Percentiles rank a stretch among this genome's conserved stretches.
Conservation (phyloP, 495 filamentous ascomycete species). For the Hyaloscypha finlandica region DNA sequence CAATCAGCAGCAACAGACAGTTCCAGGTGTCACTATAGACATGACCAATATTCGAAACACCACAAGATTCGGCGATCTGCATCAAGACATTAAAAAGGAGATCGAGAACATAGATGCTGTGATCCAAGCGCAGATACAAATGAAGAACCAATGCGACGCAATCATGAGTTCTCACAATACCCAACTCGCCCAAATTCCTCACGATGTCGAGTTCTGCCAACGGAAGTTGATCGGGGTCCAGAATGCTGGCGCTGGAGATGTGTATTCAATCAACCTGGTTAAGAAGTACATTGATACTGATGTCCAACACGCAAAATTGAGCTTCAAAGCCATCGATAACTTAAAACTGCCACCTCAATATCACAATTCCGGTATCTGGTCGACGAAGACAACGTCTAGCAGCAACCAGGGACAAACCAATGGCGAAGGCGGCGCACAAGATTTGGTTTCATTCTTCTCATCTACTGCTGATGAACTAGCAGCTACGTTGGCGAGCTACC, state of each 20-base stretch:
- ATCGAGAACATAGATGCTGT: constrained; percentile 74
- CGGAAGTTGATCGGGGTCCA: constrained; percentile 75
- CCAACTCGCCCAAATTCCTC: constrained; percentile 64
- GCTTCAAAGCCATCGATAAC: constrained; percentile 74
- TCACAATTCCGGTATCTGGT: constrained; percentile 62
- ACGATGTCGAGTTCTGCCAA: constrained; percentile 73
- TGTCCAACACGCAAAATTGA: constrained; percentile 69
- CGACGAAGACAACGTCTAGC: constrained; percentile 34
- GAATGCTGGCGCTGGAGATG: constrained; percentile 69
- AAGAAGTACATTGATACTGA: constrained; percentile 65
- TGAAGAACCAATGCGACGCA: constrained; percentile 57
- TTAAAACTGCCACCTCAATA: constrained; percentile 75
- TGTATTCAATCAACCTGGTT: constrained; percentile 66
- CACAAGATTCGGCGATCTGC: constrained; percentile 86
- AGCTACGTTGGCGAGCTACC: constrained; percentile 63
- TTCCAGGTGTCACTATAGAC: constrained; percentile 77
- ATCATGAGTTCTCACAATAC: constrained; percentile 65
- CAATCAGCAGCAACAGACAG: constrained; percentile 40
- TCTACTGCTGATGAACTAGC: constrained; percentile 72
- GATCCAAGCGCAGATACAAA: constrained; percentile 67
- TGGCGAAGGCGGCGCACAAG: constrained; percentile 60
- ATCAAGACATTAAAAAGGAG: constrained; percentile 75
- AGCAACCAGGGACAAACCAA: constrained; percentile 29
- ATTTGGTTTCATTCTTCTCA: constrained; percentile 78
- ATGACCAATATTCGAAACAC: constrained; percentile 75